Evolutionary conservation across 768 basidiomycete genomes (phyloP), one percentile per base, ranked within the genome.

Genomic region (Thelephora aurantiotincta): DNA sequence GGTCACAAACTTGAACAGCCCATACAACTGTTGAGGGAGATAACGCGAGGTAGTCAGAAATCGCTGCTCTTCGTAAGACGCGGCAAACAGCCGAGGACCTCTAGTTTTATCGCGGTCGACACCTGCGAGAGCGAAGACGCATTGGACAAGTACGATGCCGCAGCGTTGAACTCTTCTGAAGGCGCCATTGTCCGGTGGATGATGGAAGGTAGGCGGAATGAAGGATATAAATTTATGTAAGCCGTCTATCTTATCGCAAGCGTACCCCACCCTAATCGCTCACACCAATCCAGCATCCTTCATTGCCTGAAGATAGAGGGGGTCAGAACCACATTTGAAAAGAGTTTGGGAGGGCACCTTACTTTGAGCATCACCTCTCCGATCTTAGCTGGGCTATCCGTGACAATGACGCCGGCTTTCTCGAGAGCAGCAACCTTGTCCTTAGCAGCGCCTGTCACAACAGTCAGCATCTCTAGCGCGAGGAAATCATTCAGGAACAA

Each of bases 341-440:
- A 11, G 38, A 12, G 14, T 14, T 26, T 18, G 3, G 48, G 12
- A 9, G 1, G 11, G 18, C n/a, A 54, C 49, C 72, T 49, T 50
- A 86, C 93, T 77, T 91, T 82, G 53, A 92, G 72, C 78, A 99
- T 90, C 58, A 87, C 75, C 34, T 64, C 55, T 45, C 96, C 96
- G 63, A 99, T 93, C 69, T 93, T 83, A 1, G 96, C 93, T 11
- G 96, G 96, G 63, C 88, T 92, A 64, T 92, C 79, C 6, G 90
- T 92, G 52, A 99, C 93, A 55, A 93, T 74, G 23, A 76, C 96
- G 50, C 96, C 96, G 35, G 96, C 96, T 60, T 71, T 80, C 62
- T 93, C 81, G 19, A 99, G 74, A 33, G 90, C 89, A 47, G 72
- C 77, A 37, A 97, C 91, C 68, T 99, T 99, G 70, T 97, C 96